Base-by-base conservation (phyloP, 768 basidiomycete genomes). In the Hortiboletus campestris region DNA sequence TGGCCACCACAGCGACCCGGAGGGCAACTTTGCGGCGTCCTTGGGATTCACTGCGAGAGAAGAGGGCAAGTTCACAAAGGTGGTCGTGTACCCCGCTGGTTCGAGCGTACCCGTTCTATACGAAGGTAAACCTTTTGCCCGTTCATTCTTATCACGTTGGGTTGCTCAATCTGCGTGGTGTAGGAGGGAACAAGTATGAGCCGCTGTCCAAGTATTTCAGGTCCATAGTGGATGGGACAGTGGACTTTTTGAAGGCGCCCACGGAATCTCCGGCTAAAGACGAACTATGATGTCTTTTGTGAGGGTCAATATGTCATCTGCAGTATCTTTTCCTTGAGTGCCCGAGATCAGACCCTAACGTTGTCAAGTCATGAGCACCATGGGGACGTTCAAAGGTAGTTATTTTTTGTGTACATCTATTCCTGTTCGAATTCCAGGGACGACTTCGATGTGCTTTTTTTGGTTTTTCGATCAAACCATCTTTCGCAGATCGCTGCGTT, bases 161-260 rank as follows among this genome's bases (percentile, higher is more conserved):
- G 50, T 44, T 54, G 39, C 25, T 57, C 19, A 57, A 16, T 46
- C 11, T 16, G 28, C 40, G 12, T 39, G 42, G 14, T 38, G 8
- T 62, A 88, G 92, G 91, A 40, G 70, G 78, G 35, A 79, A 78
- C 64, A 95, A 95, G 73, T 79, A 84, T 59, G 88, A 92, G 49
- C 78, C 87, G 3, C 75, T 96, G 39, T 80, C 80, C 57, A 83
- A 84, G 63, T 90, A 87, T 75, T 86, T 88, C 68, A 85, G 82
- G 60, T 83, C 85, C 1, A 76, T 91, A 35, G 64, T 88, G 17
- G 84, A 88, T 55, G 89, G 88, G 49, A 82, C 84, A 4, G 83
- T 75, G 3, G 81, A 88, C 61, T 76, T 89, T 50, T 70, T 55
- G 43, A 72, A 16, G 66, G 67, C 19, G 56, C 73, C 56, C 77